Evolutionary conservation across 2,329 filamentous ascomycete genomes (phyloP), one percentile per base, ranked within the genome.

Genomic region (Ceratocystis lukuohia): DNA sequence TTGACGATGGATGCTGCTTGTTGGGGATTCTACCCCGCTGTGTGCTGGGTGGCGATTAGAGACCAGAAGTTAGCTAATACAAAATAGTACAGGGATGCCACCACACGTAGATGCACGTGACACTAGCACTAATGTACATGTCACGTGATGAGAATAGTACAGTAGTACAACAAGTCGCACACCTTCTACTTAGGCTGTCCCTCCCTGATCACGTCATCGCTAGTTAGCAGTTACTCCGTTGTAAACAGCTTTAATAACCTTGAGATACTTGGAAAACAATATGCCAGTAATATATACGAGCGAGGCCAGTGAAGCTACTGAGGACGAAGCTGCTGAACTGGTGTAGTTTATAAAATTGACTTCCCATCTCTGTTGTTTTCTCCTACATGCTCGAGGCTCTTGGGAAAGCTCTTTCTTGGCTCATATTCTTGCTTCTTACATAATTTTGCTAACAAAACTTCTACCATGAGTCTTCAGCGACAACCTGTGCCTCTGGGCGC

Each of bases 401-500:
- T 22, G 30, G 50, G 33, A 12, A 37, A 37, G 33, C 33, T 37
- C n/a, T 12, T 17, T 53, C 28, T 65, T 28, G 22, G 20, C 44
- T 22, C 22, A 8, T 12, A 30, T 25, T 25, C 2, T 25, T n/a
- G 25, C 28, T 44, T 56, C 30, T 20, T 28, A 67, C 46, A 66
- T 22, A 61, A 59, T 15, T 22, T 56, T 17, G 59, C 59, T 44
- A 57, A 46, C 57, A 50, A 46, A 61, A 57, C 17, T 62, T 37
- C 59, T 30, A 61, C 5, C 20, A 67, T 57, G 66, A 37, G 33
- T 37, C 56, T 68, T 17, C 59, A 50, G 4, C 64, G 64, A 28
- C 59, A 8, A 28, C 22, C 66, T 22, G 62, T 37, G n/a, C 48
- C 64, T 7, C 50, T 65, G 22, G 64, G 61, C 7, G 12, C 61